Conservation (phyloP, 768 basidiomycete species). For the Boletus coccyginus region DNA sequence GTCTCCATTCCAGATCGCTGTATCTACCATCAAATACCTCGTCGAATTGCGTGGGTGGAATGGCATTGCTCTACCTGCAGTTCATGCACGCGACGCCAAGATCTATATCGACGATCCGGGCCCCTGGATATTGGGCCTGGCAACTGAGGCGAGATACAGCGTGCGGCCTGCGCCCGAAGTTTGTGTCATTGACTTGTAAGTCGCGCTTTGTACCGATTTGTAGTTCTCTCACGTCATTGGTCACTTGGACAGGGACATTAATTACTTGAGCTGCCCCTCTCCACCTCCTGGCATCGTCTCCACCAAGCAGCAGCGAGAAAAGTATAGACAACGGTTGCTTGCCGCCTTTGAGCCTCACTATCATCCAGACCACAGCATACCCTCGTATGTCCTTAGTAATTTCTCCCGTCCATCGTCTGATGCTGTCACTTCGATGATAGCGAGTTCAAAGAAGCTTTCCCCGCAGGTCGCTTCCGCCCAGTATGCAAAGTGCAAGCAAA, state of each 20-base stretch:
- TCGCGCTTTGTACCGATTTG: conserved; percentile 10
- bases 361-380: conserved; percentile 84
- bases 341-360: conserved; percentile 82
- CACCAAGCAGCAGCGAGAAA: conserved; percentile 75
- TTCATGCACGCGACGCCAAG: conserved; percentile 86
- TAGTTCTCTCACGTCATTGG: conserved; percentile 3
- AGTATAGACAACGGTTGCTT: conserved; percentile 69
- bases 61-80: conserved; percentile 78
- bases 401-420: not conserved
- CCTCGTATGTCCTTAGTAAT: conserved; percentile 44
- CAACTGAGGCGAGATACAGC: conserved; percentile 81
- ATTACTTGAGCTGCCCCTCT: conserved; percentile 79
- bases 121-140: conserved; percentile 92
- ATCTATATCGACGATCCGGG: conserved; percentile 96
- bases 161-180: conserved; percentile 76
- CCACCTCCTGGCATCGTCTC: conserved; percentile 77
- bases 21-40: conserved; percentile 87
- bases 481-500: conserved; percentile 90
- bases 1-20: conserved; percentile 59
- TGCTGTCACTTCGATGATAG: conserved; percentile 36
- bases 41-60: conserved; percentile 93
- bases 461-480: conserved; percentile 86
- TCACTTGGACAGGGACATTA: conserved; percentile 58
- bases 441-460: conserved; percentile 95
- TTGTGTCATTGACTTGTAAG: conserved; percentile 83